Percentiles rank a stretch among this genome's conserved stretches.
phyloP scores from a whole-genome alignment of 1,139 yeast species.

The Lodderomyces parapsilosis region DNA sequence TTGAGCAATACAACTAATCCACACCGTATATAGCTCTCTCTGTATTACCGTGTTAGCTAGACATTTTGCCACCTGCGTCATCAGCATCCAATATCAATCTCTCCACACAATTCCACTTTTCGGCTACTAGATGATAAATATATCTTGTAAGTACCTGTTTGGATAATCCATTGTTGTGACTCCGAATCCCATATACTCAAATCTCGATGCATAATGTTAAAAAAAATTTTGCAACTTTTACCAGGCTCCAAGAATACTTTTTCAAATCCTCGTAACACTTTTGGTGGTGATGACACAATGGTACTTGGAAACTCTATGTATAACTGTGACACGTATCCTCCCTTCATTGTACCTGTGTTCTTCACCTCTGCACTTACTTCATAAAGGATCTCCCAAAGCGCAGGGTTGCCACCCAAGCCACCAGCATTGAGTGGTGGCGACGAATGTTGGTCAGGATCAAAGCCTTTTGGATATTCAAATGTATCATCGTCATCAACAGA shows the following conservation, averaged over 20 bases:
- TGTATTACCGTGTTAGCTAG: too few species aligned
- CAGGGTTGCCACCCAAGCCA: constrained; percentile 53
- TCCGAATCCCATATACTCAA: constrained; percentile 59
- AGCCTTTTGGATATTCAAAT: constrained; percentile 55
- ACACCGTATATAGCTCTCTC: too few species aligned
- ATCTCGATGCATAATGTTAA: constrained; percentile 54
- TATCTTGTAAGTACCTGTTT: constrained; percentile 55
- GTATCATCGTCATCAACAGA: constrained; percentile 36
- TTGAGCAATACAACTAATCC: not conserved
- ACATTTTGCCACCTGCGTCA: too few species aligned
- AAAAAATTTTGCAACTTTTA: constrained; percentile 34
- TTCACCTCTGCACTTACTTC: constrained; percentile 47
- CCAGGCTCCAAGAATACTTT: constrained; percentile 53
- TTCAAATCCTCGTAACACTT: constrained; percentile 58
- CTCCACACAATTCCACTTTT: constrained; percentile 48
- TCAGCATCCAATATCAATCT: constrained; percentile 40
- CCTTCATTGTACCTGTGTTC: constrained; percentile 51
- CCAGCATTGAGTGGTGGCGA: constrained; percentile 55
- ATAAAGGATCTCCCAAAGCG: constrained; percentile 47
- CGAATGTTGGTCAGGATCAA: constrained; percentile 37
- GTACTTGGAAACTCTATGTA: constrained; percentile 56
- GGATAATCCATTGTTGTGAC: constrained; percentile 61
- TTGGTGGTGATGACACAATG: constrained; percentile 43
- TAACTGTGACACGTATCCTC: constrained; percentile 56
- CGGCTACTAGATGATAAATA: constrained; percentile 56